Conservation (phyloP, 768 basidiomycete genomes). For the Lanmaoa rubissima region DNA sequence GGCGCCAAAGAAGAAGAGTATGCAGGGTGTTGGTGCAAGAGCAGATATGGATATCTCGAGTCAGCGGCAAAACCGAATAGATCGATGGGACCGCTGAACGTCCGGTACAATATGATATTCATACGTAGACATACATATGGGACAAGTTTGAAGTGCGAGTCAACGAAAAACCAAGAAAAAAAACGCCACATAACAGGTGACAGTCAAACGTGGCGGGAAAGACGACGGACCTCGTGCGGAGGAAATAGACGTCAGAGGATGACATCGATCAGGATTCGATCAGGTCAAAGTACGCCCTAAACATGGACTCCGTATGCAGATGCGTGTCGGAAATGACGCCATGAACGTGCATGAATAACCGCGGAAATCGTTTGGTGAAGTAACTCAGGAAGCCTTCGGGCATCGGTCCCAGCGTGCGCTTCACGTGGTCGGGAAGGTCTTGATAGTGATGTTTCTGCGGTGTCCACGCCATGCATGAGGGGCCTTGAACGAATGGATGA, state of each 20-base stretch:
- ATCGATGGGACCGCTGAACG: neutral
- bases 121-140: slow-evolving; percentile 11
- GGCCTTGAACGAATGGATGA: neutral
- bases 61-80: neutral
- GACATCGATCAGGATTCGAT: slow-evolving; percentile 38
- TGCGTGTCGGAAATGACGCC: slow-evolving; percentile 69
- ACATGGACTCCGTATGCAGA: slow-evolving; percentile 86
- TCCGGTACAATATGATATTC: slow-evolving; percentile 11
- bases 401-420: slow-evolving; percentile 84
- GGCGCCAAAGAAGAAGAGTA: too few relatives aligned
- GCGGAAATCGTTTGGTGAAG: slow-evolving; percentile 92
- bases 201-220: neutral
- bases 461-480: slow-evolving; percentile 13
- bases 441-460: slow-evolving; percentile 95
- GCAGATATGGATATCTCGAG: slow-evolving; percentile 2
- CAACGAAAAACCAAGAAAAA: neutral
- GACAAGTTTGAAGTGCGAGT: neutral
- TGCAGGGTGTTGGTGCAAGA: neutral
- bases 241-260: neutral
- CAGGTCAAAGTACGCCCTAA: slow-evolving; percentile 84
- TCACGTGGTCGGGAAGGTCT: slow-evolving; percentile 90
- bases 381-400: slow-evolving; percentile 91
- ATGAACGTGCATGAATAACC: slow-evolving; percentile 89
- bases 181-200: neutral
- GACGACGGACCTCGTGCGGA: neutral